These are phyloP conservation scores for Cadophora sp. DNA, from an alignment of 2,329 filamentous ascomycete genomes.

Conservation along the genomic window DNA sequence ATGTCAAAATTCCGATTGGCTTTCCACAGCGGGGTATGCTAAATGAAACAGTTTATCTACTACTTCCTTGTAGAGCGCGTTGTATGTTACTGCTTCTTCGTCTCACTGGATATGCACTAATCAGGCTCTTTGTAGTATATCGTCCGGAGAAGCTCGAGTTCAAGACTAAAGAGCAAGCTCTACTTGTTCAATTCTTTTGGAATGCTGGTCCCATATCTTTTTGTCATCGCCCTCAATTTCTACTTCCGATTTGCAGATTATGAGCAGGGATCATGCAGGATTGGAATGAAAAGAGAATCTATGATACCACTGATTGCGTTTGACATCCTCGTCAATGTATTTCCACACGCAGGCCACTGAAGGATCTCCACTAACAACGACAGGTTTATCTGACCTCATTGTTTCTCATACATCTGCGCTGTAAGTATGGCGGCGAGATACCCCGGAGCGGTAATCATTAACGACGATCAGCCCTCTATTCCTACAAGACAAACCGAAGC, in stretches of 20 bases:
- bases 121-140: constrained; percentile 46
- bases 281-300: constrained; percentile 63
- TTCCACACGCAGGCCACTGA: background rate
- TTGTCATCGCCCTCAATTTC: constrained; percentile 60
- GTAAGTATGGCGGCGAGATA: constrained; percentile 46
- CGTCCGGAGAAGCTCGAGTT: constrained; percentile 58
- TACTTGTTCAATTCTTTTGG: constrained; percentile 68
- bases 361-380: background rate
- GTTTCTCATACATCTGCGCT: constrained; percentile 66
- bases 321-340: constrained; percentile 63
- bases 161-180: constrained; percentile 60
- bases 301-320: constrained; percentile 68
- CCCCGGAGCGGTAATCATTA: background rate
- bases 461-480: constrained; percentile 56
- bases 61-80: constrained; percentile 70
- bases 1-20: background rate
- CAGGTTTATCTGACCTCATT: constrained; percentile 63
- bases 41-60: constrained; percentile 56
- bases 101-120: background rate
- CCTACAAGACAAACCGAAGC: constrained; percentile 55
- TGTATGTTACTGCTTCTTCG: constrained; percentile 44
- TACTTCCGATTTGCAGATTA: constrained; percentile 64
- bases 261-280: constrained; percentile 61
- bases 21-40: background rate
- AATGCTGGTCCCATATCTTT: constrained; percentile 56